Evolutionary conservation across 169 alveolate genomes (phyloP).

Genomic region (Toxoplasma gondii): DNA sequence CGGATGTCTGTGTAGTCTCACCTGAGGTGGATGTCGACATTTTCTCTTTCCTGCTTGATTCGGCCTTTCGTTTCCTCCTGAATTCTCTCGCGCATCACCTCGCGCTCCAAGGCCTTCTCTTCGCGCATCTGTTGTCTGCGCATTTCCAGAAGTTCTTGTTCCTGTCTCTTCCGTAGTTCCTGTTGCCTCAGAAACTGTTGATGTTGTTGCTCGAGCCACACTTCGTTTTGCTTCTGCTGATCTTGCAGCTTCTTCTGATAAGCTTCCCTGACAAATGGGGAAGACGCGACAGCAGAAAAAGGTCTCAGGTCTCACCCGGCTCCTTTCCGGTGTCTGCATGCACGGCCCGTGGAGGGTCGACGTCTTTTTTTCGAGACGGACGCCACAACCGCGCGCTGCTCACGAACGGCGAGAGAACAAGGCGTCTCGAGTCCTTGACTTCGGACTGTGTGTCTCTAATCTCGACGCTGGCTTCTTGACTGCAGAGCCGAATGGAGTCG

Average conservation of each 20-base stretch:
- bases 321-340: not conserved
- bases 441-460: too few species aligned
- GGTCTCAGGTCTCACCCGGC: not conserved
- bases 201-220: constrained; percentile 91
- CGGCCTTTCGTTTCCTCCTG: constrained; percentile 75
- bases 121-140: constrained; percentile 72
- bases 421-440: too few species aligned
- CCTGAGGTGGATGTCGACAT: constrained; percentile 84
- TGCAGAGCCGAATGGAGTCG: too few species aligned
- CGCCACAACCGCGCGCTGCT: too few species aligned
- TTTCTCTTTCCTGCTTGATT: constrained; percentile 86
- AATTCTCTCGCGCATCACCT: constrained; percentile 74
- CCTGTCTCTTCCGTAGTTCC: constrained; percentile 87
- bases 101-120: constrained; percentile 79
- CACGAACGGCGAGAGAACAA: too few species aligned
- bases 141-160: constrained; percentile 73
- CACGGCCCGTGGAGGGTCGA: too few species aligned
- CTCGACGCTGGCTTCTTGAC: too few species aligned
- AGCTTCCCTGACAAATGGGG: constrained; percentile 78
- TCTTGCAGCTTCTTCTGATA: constrained; percentile 91
- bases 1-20: too few species aligned
- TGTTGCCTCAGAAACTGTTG: constrained; percentile 92
- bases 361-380: too few species aligned
- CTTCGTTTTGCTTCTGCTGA: constrained; percentile 93
- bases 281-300: not conserved